Percentiles rank a stretch among this genome's conserved stretches.
phyloP scores from a whole-genome alignment of 345 rosid genomes.

The Hibiscus tridactylites region DNA sequence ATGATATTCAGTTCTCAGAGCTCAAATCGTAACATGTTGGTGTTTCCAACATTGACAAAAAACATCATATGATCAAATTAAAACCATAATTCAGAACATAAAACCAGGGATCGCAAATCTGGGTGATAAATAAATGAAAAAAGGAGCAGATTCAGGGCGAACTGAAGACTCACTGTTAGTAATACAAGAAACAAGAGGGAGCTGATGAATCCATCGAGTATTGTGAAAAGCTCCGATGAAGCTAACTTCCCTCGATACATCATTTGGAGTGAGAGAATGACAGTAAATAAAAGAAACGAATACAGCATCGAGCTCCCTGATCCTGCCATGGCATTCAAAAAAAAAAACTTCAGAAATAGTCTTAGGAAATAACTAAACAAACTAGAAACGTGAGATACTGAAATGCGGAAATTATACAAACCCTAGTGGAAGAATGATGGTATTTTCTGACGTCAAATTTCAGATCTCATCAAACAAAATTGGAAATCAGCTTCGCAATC shows the following conservation, averaged over 20 bases:
- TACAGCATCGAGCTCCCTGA: conserved; percentile 74
- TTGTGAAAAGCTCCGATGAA: conserved; percentile 69
- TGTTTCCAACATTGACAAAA: not conserved
- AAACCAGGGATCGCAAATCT: not conserved
- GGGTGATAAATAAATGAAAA: not conserved
- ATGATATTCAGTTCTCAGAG: not conserved
- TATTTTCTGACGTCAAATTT: not conserved
- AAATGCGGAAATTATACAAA: not conserved
- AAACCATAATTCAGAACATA: not conserved
- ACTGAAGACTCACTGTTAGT: conserved; percentile 44
- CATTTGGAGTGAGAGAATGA: conserved; percentile 68
- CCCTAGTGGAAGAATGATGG: not conserved
- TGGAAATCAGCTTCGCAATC: not conserved
- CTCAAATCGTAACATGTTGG: not conserved
- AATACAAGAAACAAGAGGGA: conserved; percentile 69
- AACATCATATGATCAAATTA: not conserved
- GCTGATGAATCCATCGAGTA: conserved; percentile 80
- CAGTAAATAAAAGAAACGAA: conserved; percentile 47
- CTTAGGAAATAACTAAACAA: not conserved
- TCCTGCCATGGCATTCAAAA: conserved; percentile 46
- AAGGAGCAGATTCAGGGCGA: not conserved
- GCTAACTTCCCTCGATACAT: conserved; percentile 71
- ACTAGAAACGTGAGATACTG: not conserved
- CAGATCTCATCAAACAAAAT: not conserved
- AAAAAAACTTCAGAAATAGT: not conserved